Evolutionary conservation across 805 yeast genomes (phyloP).

Genomic region (Candida xiaguanensis): DNA sequence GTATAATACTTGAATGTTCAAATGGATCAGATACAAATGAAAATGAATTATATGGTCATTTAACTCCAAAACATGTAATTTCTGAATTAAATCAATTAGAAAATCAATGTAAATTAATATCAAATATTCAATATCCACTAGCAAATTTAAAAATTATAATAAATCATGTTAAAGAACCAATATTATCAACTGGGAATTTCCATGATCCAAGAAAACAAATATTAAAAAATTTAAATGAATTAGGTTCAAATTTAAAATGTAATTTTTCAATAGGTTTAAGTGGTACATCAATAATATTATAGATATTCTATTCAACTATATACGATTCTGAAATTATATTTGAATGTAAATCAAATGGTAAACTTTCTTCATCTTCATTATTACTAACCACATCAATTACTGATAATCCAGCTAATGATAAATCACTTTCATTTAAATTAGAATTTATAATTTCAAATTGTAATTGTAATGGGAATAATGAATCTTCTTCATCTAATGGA

Average conservation of each 20-base stretch:
- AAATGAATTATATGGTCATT: constrained; percentile 67
- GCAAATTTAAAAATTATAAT: constrained; percentile 46
- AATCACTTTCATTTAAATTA: constrained; percentile 35
- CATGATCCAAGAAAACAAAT: constrained; percentile 59
- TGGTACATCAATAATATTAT: constrained; percentile 42
- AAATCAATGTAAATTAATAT: constrained; percentile 10
- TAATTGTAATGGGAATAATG: constrained; percentile 83
- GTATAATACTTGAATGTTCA: constrained; percentile 79
- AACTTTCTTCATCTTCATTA: constrained; percentile 49
- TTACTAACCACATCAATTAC: constrained; percentile 55
- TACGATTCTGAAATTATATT: constrained; percentile 58
- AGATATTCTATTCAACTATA: constrained; percentile 29
- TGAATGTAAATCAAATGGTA: constrained; percentile 68
- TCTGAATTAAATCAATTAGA: constrained; percentile 45
- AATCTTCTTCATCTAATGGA: constrained; percentile 79
- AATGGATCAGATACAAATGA: constrained; percentile 35
- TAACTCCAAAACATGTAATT: constrained; percentile 64
- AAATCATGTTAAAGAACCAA: constrained; percentile 46
- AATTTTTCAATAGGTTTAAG: constrained; percentile 51
- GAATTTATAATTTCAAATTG: constrained; percentile 50
- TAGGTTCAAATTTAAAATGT: constrained; percentile 35
- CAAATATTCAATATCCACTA: constrained; percentile 28
- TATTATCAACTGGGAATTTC: constrained; percentile 23
- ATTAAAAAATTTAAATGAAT: constrained; percentile 43
- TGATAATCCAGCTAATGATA: constrained; percentile 62